A percentile compares a stretch with the other conserved stretches of the same genome.
Evolutionary conservation across 1,139 yeast genomes (phyloP).

Genomic region (Chernovozyma sophiae-reginae): DNA sequence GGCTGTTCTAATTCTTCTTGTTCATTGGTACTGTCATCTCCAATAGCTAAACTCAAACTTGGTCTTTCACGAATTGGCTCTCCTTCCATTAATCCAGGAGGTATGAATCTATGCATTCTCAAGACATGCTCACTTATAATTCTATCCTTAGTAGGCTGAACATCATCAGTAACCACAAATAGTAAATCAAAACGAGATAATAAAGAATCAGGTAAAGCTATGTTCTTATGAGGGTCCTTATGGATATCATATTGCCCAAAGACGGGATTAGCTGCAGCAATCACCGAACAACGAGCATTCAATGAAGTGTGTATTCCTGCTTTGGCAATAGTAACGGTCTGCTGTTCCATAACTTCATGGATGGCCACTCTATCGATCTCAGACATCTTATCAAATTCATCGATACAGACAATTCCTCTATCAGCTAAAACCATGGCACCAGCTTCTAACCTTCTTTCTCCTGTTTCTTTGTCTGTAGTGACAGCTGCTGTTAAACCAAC

Average conservation of each 20-base stretch:
- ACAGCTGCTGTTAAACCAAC: slow-evolving; percentile 99
- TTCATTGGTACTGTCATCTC: slow-evolving; percentile 53
- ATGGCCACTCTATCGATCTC: slow-evolving; percentile 96
- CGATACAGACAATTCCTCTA: slow-evolving; percentile 95
- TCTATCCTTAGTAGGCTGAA: slow-evolving; percentile 80
- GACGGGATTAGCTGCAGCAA: slow-evolving; percentile 98
- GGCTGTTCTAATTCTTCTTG: slow-evolving; percentile 51
- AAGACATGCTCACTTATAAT: slow-evolving; percentile 91
- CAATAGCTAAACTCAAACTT: slow-evolving; percentile 72
- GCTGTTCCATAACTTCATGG: slow-evolving; percentile 99
- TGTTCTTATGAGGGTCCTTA: slow-evolving; percentile 94
- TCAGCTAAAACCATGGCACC: slow-evolving; percentile 99
- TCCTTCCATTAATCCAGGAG: slow-evolving; percentile 89
- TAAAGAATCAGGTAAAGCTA: slow-evolving; percentile 94
- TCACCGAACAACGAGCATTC: slow-evolving; percentile 94
- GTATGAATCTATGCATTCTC: slow-evolving; percentile 86
- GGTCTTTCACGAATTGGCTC: slow-evolving; percentile 84
- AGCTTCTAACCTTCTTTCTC: slow-evolving; percentile 94
- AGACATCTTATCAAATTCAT: slow-evolving; percentile 97
- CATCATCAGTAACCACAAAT: slow-evolving; percentile 95
- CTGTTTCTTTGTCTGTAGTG: slow-evolving; percentile 93
- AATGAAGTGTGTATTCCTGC: slow-evolving; percentile 97
- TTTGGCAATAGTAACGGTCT: slow-evolving; percentile 95
- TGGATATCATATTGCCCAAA: slow-evolving; percentile 96
- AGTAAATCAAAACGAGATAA: slow-evolving; percentile 94